Conservation (phyloP, 2,329 filamentous ascomycete species). For the Paecilomyces fulvus region DNA sequence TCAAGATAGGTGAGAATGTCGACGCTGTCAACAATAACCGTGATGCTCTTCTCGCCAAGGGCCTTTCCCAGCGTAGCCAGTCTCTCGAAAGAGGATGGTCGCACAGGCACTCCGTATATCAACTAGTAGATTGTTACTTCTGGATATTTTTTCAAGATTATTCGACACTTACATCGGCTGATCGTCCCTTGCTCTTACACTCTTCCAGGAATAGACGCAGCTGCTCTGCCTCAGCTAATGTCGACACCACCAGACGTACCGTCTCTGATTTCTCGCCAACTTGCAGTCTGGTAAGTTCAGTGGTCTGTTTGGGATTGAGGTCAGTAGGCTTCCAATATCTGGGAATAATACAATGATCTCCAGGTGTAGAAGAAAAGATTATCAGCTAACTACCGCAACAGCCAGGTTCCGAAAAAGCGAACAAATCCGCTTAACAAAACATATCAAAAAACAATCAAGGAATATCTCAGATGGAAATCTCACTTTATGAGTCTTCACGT, state of each 20-base stretch:
- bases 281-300: conserved; percentile 58
- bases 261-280: conserved; percentile 48
- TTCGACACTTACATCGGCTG: conserved; percentile 43
- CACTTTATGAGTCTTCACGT: conserved; percentile 71
- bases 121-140: conserved; percentile 24
- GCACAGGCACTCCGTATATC: conserved; percentile 64
- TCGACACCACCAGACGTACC: conserved; percentile 60
- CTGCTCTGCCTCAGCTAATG: conserved; percentile 61
- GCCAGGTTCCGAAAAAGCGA: background rate
- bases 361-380: too few relatives aligned
- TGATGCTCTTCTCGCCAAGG: conserved; percentile 49
- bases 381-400: background rate
- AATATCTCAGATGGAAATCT: background rate
- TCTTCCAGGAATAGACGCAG: conserved; percentile 53
- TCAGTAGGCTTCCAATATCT: background rate
- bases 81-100: conserved; percentile 52
- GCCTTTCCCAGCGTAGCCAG: conserved; percentile 48
- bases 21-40: conserved; percentile 59
- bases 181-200: conserved; percentile 46
- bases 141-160: background rate
- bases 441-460: background rate
- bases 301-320: conserved; percentile 35
- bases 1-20: conserved; percentile 48
- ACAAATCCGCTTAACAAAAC: background rate
- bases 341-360: background rate